These are phyloP conservation scores for Pseudocercospora vitis DNA, from an alignment of 2,329 filamentous ascomycete genomes.

Conservation along the genomic window DNA sequence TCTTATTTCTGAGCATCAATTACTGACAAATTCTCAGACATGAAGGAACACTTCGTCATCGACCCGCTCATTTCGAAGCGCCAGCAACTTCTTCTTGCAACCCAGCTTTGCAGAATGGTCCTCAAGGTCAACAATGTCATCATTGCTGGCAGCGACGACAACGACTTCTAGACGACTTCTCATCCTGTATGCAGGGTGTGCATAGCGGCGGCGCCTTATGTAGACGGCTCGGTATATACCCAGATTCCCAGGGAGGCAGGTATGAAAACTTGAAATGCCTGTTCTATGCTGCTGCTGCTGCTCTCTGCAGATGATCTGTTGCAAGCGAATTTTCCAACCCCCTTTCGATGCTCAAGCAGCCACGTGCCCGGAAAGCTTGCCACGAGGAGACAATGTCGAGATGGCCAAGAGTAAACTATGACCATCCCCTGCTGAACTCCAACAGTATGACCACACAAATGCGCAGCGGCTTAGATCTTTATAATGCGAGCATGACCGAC, in stretches of 20 bases:
- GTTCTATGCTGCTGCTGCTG: constrained; percentile 6
- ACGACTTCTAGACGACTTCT: constrained; percentile 65
- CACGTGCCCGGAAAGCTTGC: background rate
- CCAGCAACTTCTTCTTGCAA: constrained; percentile 93
- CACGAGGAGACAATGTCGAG: background rate
- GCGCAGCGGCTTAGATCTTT: too few relatives aligned
- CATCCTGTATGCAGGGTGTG: background rate
- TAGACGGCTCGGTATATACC: constrained; percentile 15
- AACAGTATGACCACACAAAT: too few relatives aligned
- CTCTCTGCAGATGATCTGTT: background rate
- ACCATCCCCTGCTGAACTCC: background rate
- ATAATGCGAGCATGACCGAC: too few relatives aligned
- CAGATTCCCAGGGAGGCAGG: constrained; percentile 10
- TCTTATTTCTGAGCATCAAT: background rate
- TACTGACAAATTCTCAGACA: constrained; percentile 58
- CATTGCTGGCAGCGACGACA: constrained; percentile 79
- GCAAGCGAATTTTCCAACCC: background rate
- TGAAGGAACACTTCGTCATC: constrained; percentile 97
- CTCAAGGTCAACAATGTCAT: constrained; percentile 96
- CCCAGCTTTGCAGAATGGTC: constrained; percentile 97
- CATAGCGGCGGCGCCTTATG: constrained; percentile 17
- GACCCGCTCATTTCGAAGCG: constrained; percentile 97
- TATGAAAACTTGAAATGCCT: constrained; percentile 25
- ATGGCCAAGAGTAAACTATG: too few relatives aligned
- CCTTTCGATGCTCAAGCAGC: background rate